These are phyloP conservation scores for Hordeum pubiflorum DNA, from an alignment of 202 grass and related monocot species.

Conservation along the genomic window DNA sequence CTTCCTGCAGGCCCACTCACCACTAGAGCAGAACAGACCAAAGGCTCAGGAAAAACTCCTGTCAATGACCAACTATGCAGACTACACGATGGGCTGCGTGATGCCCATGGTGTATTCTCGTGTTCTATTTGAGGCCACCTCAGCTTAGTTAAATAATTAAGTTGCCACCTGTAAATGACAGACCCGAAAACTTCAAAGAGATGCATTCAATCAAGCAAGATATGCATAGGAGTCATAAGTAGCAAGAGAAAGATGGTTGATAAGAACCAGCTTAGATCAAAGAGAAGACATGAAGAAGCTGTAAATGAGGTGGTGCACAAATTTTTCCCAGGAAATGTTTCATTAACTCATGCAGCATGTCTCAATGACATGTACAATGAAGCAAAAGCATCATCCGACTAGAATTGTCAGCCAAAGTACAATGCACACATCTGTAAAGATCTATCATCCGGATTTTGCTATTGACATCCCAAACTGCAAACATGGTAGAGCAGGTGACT, in stretches of 20 bases:
- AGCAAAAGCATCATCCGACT: slow-evolving; percentile 34
- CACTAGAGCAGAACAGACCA: slow-evolving; percentile 32
- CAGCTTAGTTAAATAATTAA: slow-evolving; percentile 86
- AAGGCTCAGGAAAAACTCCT: slow-evolving; percentile 38
- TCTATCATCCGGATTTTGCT: slow-evolving; percentile 32
- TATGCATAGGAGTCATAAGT: slow-evolving; percentile 19
- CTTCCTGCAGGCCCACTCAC: slow-evolving; percentile 41
- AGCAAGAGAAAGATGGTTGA: slow-evolving; percentile 3
- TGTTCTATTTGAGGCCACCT: slow-evolving; percentile 73
- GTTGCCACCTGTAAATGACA: slow-evolving; percentile 80
- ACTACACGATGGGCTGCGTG: slow-evolving; percentile 50
- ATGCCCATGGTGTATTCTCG: slow-evolving; percentile 79
- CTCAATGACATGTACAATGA: slow-evolving; percentile 30
- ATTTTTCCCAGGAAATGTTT: slow-evolving; percentile 18
- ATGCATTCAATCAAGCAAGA: slow-evolving; percentile 28
- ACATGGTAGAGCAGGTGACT: slow-evolving; percentile 57
- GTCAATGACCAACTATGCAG: slow-evolving; percentile 67
- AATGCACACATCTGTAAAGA: slow-evolving; percentile 26
- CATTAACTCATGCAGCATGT: slow-evolving; percentile 25
- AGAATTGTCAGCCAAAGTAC: slow-evolving; percentile 42
- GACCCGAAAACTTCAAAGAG: slow-evolving; percentile 43
- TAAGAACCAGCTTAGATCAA: slow-evolving; percentile 11
- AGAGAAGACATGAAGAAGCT: slow-evolving; percentile 10
- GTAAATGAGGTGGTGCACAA: slow-evolving; percentile 14
- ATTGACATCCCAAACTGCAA: slow-evolving; percentile 41